phyloP scores from a whole-genome alignment of 148 eudicot species.

The Agrostemma githago region DNA sequence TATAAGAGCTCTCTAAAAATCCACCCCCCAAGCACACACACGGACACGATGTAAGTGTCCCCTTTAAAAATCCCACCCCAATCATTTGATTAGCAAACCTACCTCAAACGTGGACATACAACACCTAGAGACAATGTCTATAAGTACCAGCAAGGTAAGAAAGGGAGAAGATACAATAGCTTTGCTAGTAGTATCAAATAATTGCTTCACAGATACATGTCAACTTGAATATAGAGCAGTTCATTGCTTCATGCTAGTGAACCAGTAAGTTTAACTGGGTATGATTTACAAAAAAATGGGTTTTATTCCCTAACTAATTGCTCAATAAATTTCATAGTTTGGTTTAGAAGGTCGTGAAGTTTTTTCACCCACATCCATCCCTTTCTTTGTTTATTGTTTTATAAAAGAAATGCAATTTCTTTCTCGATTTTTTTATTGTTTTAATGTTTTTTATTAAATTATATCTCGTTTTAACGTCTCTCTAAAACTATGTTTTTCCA shows the following conservation, averaged over 20 bases:
- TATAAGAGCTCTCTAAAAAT: no score
- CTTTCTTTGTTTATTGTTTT: no score
- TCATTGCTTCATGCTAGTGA: neutral
- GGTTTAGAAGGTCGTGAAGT: no score
- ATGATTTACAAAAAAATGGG: neutral
- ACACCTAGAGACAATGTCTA: constrained; percentile 57
- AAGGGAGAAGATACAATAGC: constrained; percentile 44
- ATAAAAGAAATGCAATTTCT: no score
- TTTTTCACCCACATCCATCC: no score
- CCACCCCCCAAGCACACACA: neutral
- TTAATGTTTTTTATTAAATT: no score
- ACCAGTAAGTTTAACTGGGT: neutral
- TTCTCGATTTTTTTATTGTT: no score
- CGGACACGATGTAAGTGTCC: neutral
- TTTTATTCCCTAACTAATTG: neutral
- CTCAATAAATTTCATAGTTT: no score
- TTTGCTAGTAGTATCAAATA: constrained; percentile 49
- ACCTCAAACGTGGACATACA: neutral
- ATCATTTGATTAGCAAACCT: neutral
- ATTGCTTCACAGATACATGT: neutral
- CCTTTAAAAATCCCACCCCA: neutral
- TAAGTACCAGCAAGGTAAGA: no score
- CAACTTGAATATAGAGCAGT: neutral
- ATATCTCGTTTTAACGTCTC: no score
- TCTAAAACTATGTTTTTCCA: no score